Evolutionary conservation across 306 rosid genomes (phyloP).

Genomic region (Argentina anserina): DNA sequence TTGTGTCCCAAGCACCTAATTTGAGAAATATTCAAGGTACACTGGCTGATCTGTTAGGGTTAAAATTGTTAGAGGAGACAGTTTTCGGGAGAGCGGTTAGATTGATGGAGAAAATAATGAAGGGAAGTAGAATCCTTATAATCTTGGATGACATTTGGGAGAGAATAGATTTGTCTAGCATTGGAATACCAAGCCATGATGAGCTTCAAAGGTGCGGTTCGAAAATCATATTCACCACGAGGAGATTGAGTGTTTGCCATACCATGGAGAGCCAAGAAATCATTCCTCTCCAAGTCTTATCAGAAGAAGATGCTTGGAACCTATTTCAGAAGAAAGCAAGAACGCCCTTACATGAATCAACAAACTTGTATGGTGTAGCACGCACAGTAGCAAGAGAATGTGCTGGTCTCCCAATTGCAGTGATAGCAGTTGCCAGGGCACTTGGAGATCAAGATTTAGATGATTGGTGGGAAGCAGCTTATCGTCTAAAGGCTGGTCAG

Average conservation of each 20-base stretch:
- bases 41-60: too few relatives aligned
- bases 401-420: constrained; percentile 20
- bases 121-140: background rate
- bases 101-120: background rate
- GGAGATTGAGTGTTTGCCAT: background rate
- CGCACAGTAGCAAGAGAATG: constrained; percentile 17
- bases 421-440: constrained; percentile 20
- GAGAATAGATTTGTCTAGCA: background rate
- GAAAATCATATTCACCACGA: constrained; percentile 16
- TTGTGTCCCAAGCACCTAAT: too few relatives aligned
- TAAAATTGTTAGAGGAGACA: too few relatives aligned
- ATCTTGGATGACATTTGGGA: constrained; percentile 24
- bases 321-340: constrained; percentile 2
- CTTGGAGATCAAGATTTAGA: constrained; percentile 6
- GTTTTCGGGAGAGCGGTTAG: too few relatives aligned
- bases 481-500: background rate
- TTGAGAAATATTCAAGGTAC: too few relatives aligned
- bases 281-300: background rate
- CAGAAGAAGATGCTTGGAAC: constrained; percentile 7
- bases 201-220: constrained; percentile 3
- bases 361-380: constrained; percentile 13
- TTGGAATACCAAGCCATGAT: constrained; percentile 9
- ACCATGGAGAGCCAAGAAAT: constrained; percentile 7
- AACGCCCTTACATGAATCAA: background rate
- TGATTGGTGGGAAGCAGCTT: background rate